These are phyloP conservation scores for Tilletia walkeri DNA, from an alignment of 1,284 basidiomycete species.

Conservation along the genomic window DNA sequence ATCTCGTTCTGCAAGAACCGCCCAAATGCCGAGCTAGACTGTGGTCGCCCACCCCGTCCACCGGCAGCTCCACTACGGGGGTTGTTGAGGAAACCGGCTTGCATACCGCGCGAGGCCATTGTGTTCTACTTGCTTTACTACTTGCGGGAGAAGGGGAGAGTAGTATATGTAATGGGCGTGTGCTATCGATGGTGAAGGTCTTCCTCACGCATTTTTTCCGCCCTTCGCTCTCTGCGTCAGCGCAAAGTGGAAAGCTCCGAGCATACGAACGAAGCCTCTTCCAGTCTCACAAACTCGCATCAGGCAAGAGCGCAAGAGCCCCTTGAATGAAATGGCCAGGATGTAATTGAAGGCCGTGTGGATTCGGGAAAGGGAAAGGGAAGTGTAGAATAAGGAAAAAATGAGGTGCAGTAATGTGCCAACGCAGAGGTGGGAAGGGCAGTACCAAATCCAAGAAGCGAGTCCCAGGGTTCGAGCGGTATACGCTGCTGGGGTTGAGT, in stretches of 20 bases:
- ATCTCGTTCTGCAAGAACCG: slow-evolving; percentile 3
- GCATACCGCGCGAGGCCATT: slow-evolving; percentile 15
- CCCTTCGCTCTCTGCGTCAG: background rate
- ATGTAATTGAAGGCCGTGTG: no score
- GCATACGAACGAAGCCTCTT: background rate
- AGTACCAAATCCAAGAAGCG: no score
- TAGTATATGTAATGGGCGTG: background rate
- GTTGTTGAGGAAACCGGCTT: slow-evolving; percentile 11
- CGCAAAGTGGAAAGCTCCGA: background rate
- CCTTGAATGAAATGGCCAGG: no score
- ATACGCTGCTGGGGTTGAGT: no score
- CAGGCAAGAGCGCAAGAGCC: no score
- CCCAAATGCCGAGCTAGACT: background rate
- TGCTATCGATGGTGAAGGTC: no score
- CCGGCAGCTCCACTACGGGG: background rate
- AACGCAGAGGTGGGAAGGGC: no score
- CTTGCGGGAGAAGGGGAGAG: background rate
- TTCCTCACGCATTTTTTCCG: background rate
- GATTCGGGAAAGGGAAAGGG: no score
- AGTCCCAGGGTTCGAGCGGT: no score
- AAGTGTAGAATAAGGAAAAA: no score
- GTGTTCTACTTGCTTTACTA: background rate
- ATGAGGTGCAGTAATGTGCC: no score
- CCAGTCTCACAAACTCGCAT: no score
- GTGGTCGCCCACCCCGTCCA: background rate